A percentile compares a stretch with the other conserved stretches of the same genome.
These are phyloP conservation scores for Agapanthus africanus DNA, from an alignment of 106 monocot species.

Conservation along the genomic window DNA sequence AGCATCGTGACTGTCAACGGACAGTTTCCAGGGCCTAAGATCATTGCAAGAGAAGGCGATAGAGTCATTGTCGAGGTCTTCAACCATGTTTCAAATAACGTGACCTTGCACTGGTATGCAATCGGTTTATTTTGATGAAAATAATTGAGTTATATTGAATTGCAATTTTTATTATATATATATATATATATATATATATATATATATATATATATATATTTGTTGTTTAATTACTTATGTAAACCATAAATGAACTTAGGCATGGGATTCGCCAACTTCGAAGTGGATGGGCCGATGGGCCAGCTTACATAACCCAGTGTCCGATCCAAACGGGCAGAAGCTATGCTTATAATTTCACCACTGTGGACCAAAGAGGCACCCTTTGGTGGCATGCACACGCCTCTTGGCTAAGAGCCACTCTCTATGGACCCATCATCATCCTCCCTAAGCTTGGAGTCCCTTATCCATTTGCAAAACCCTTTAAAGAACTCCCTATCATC, in stretches of 20 bases:
- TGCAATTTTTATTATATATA: too few species aligned
- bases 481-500: slow-evolving; percentile 43
- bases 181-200: too few species aligned
- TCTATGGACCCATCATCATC: slow-evolving; percentile 48
- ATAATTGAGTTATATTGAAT: too few species aligned
- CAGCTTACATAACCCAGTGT: slow-evolving; percentile 50
- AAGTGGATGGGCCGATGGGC: slow-evolving; percentile 49
- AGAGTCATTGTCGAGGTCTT: slow-evolving; percentile 29
- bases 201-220: too few species aligned
- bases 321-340: slow-evolving; percentile 45
- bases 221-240: too few species aligned
- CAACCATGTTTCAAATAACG: slow-evolving; percentile 24
- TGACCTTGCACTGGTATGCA: slow-evolving; percentile 37
- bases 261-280: slow-evolving; percentile 39
- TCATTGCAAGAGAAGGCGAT: slow-evolving; percentile 40
- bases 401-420: slow-evolving; percentile 39
- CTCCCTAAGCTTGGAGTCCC: slow-evolving; percentile 36
- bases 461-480: slow-evolving; percentile 44
- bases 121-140: background rate
- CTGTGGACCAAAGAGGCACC: slow-evolving; percentile 42
- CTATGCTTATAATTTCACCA: slow-evolving; percentile 45
- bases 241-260: slow-evolving; percentile 9
- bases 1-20: slow-evolving; percentile 44
- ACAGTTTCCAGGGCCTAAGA: slow-evolving; percentile 32
- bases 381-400: slow-evolving; percentile 50